phyloP scores from a whole-genome alignment of 2,329 filamentous ascomycete species.

The Hypoxylon sp. region DNA sequence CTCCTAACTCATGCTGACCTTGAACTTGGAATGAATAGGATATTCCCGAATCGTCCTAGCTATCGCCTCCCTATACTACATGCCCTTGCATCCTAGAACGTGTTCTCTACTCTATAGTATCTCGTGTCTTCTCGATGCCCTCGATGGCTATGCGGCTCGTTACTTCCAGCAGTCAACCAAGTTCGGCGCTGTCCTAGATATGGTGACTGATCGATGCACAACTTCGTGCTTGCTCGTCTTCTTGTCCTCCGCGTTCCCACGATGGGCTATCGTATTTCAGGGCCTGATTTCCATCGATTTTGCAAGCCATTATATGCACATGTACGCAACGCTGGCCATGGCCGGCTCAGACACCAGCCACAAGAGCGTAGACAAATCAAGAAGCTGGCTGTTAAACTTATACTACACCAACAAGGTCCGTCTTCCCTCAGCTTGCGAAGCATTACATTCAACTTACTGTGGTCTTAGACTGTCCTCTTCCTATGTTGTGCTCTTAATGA shows the following conservation, averaged over 20 bases:
- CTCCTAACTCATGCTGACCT: slow-evolving; percentile 15
- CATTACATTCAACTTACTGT: slow-evolving; percentile 34
- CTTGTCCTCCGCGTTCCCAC: slow-evolving; percentile 92
- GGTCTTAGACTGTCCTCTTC: slow-evolving; percentile 85
- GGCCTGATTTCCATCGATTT: slow-evolving; percentile 92
- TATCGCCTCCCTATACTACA: slow-evolving; percentile 95
- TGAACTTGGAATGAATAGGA: slow-evolving; percentile 63
- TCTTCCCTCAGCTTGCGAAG: slow-evolving; percentile 30
- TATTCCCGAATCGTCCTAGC: slow-evolving; percentile 85
- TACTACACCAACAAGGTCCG: slow-evolving; percentile 98
- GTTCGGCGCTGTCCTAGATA: slow-evolving; percentile 97
- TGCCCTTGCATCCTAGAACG: slow-evolving; percentile 97
- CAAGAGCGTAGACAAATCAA: slow-evolving; percentile 91
- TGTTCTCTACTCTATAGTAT: slow-evolving; percentile 93
- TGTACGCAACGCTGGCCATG: slow-evolving; percentile 95
- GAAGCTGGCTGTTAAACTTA: slow-evolving; percentile 90
- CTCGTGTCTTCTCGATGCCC: slow-evolving; percentile 93
- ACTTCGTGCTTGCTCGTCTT: slow-evolving; percentile 96
- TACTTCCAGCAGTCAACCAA: slow-evolving; percentile 92
- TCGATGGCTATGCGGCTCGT: slow-evolving; percentile 94
- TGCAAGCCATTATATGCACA: slow-evolving; percentile 98
- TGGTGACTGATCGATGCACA: slow-evolving; percentile 98
- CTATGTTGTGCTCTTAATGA: slow-evolving; percentile 92
- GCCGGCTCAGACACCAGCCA: slow-evolving; percentile 85
- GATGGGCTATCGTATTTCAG: slow-evolving; percentile 96